A percentile compares a stretch with the other conserved stretches of the same genome.
Evolutionary conservation across 768 basidiomycete genomes (phyloP).

Genomic region (Favolaschia claudopus): DNA sequence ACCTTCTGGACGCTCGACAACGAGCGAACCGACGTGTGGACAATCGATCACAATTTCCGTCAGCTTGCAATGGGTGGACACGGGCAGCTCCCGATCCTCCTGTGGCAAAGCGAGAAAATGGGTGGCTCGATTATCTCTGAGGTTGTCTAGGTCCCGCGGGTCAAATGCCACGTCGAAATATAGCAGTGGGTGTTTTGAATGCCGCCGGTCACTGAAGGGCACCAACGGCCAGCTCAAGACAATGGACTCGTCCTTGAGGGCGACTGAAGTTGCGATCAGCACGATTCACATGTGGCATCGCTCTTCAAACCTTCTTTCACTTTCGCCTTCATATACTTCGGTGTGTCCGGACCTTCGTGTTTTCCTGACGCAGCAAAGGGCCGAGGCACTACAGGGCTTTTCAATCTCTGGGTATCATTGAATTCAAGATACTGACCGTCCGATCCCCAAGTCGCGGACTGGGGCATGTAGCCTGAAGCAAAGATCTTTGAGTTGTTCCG

Average conservation of each 20-base stretch:
- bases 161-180: conserved; percentile 28
- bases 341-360: conserved; percentile 23
- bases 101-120: conserved; percentile 37
- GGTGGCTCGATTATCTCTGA: conserved; percentile 21
- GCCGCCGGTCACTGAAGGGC: conserved; percentile 13
- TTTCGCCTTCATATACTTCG: conserved; percentile 27
- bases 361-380: conserved; percentile 8
- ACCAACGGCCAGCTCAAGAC: conserved; percentile 25
- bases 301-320: conserved; percentile 19
- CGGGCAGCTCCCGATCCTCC: conserved; percentile 50
- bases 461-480: background rate
- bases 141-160: conserved; percentile 14
- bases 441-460: conserved; percentile 5
- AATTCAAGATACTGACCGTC: background rate
- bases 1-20: conserved; percentile 50
- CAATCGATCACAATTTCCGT: conserved; percentile 60
- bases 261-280: conserved; percentile 7
- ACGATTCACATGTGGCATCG: background rate
- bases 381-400: background rate
- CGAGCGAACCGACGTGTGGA: conserved; percentile 44
- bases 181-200: conserved; percentile 20
- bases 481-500: background rate
- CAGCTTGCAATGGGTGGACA: conserved; percentile 49
- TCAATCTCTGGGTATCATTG: background rate
- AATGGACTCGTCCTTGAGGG: conserved; percentile 25